These are phyloP conservation scores for Micractinium sp. DNA, from an alignment of 139 green algal species.

Conservation along the genomic window DNA sequence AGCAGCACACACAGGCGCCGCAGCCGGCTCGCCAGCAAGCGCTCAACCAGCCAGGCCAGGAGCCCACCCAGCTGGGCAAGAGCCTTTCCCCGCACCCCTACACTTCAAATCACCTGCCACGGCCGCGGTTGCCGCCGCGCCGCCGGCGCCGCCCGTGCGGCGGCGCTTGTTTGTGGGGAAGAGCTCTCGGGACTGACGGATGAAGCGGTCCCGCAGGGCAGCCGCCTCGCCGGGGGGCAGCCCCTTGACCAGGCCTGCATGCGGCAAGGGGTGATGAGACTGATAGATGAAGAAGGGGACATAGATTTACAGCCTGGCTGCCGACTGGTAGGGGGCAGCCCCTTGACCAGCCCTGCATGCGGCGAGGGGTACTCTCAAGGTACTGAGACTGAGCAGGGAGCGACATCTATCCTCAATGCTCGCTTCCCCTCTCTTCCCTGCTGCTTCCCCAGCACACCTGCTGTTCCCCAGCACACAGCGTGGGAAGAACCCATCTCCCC, in stretches of 20 bases:
- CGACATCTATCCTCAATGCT: no score
- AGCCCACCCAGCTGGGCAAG: no score
- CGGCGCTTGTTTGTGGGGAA: slow-evolving; percentile 48
- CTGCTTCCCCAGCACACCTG: no score
- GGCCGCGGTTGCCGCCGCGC: background rate
- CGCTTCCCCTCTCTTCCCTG: no score
- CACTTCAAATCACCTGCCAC: no score
- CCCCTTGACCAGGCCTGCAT: slow-evolving; percentile 37
- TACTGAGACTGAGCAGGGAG: background rate
- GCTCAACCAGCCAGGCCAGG: no score
- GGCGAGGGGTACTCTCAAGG: background rate
- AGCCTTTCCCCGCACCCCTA: no score
- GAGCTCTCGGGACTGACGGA: slow-evolving; percentile 46
- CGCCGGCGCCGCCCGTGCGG: slow-evolving; percentile 6
- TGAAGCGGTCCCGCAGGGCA: slow-evolving; percentile 51
- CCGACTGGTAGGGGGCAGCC: slow-evolving; percentile 32
- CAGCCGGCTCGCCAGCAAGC: no score
- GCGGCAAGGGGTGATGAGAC: background rate
- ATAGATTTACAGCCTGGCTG: no score
- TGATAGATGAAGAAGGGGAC: slow-evolving; percentile 56
- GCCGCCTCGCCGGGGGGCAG: slow-evolving; percentile 32
- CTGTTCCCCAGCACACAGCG: no score
- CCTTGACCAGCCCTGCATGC: slow-evolving; percentile 35
- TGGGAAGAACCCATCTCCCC: no score
- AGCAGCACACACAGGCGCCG: no score